Evolutionary conservation across 495 filamentous ascomycete genomes (phyloP).

Genomic region (Ramalina intermedia): DNA sequence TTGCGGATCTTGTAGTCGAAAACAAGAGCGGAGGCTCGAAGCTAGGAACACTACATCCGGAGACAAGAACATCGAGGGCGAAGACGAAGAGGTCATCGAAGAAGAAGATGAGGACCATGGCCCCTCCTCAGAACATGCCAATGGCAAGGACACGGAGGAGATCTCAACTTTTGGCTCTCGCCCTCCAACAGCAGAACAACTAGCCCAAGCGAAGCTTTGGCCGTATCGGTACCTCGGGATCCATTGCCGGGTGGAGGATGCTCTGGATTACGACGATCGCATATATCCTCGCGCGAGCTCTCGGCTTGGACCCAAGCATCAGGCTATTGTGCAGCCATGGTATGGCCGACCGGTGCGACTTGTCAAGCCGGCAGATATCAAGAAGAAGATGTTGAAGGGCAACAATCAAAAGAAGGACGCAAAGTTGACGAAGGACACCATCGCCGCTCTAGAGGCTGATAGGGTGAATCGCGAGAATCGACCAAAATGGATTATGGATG

Average conservation of each 20-base stretch:
- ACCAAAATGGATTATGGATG: conserved; percentile 87
- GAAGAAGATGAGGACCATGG: conserved; percentile 58
- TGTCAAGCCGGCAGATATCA: conserved; percentile 75
- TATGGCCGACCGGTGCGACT: conserved; percentile 72
- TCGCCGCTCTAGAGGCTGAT: conserved; percentile 67
- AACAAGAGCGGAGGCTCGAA: conserved; percentile 83
- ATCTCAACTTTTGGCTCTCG: conserved; percentile 37
- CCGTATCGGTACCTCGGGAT: conserved; percentile 92
- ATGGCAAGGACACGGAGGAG: conserved; percentile 37
- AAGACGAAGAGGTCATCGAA: conserved; percentile 64
- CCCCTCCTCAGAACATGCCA: conserved; percentile 28
- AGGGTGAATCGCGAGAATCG: conserved; percentile 50
- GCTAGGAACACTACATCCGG: conserved; percentile 67
- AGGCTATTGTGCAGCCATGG: conserved; percentile 77
- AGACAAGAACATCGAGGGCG: conserved; percentile 43
- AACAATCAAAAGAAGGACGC: conserved; percentile 50
- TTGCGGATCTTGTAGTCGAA: conserved; percentile 87
- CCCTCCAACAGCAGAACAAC: conserved; percentile 76
- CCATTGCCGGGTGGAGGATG: conserved; percentile 93
- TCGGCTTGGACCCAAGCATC: conserved; percentile 78
- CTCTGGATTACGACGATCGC: conserved; percentile 90
- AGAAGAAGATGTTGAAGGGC: conserved; percentile 54
- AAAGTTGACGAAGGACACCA: conserved; percentile 63
- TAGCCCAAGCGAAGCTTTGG: conserved; percentile 85
- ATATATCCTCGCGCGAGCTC: conserved; percentile 95